Conservation (phyloP, 2,329 filamentous ascomycete species). For the Cylindrodendrum hubeiense region DNA sequence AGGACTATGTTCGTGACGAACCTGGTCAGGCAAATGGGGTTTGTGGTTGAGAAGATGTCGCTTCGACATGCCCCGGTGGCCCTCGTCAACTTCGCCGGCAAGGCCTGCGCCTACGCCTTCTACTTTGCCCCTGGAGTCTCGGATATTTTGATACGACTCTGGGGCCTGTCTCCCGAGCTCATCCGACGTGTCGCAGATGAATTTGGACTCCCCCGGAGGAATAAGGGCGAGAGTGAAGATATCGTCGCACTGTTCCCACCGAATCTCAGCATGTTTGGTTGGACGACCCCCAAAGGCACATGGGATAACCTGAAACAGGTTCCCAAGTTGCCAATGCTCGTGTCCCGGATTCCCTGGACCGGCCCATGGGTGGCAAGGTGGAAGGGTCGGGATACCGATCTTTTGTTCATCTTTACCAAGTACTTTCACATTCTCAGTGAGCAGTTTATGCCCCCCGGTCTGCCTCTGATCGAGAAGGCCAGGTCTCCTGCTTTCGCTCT, state of each 20-base stretch:
- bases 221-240: constrained; percentile 69
- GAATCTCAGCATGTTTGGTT: constrained; percentile 67
- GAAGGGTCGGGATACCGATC: constrained; percentile 87
- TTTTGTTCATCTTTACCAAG: constrained; percentile 93
- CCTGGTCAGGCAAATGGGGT: constrained; percentile 83
- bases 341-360: constrained; percentile 83
- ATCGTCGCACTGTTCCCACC: constrained; percentile 79
- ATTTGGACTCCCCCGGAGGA: constrained; percentile 71
- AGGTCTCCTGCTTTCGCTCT: constrained; percentile 83
- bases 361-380: constrained; percentile 88
- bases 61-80: constrained; percentile 75
- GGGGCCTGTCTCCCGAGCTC: constrained; percentile 77
- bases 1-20: constrained; percentile 89
- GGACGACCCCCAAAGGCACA: constrained; percentile 64
- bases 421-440: constrained; percentile 85
- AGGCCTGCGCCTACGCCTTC: constrained; percentile 92
- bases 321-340: constrained; percentile 73
- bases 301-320: constrained; percentile 73
- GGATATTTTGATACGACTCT: constrained; percentile 85
- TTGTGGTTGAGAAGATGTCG: constrained; percentile 92
- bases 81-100: constrained; percentile 87
- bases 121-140: constrained; percentile 91
- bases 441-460: constrained; percentile 73
- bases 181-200: constrained; percentile 80
- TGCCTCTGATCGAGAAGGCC: constrained; percentile 67